These are phyloP conservation scores for Scleromitrula shiraiana DNA, from an alignment of 2,329 filamentous ascomycete species.

Conservation along the genomic window DNA sequence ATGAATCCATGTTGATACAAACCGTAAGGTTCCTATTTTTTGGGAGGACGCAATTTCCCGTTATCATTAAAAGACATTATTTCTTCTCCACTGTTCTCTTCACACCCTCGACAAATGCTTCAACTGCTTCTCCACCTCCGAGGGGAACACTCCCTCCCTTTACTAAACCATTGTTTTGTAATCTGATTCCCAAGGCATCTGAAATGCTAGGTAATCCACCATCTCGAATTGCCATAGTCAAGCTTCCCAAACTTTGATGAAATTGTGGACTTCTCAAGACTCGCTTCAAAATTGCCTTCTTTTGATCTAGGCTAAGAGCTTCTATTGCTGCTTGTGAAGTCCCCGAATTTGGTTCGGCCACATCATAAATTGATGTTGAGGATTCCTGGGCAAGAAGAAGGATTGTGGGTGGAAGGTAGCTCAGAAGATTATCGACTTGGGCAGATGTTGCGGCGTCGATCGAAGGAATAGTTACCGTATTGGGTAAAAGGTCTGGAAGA, in stretches of 20 bases:
- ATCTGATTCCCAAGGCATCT: slow-evolving; percentile 71
- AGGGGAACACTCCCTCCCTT: slow-evolving; percentile 72
- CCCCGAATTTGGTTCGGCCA: slow-evolving; percentile 59
- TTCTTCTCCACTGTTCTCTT: slow-evolving; percentile 66
- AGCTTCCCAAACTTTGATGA: slow-evolving; percentile 71
- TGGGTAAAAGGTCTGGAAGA: slow-evolving; percentile 75
- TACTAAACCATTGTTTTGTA: slow-evolving; percentile 79
- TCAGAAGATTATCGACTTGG: slow-evolving; percentile 67
- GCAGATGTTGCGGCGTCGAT: slow-evolving; percentile 50
- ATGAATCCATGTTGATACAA: too few relatives aligned
- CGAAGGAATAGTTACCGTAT: slow-evolving; percentile 69
- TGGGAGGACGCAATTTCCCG: background rate
- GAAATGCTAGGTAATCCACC: slow-evolving; percentile 85
- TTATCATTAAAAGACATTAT: background rate
- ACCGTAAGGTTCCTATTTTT: too few relatives aligned
- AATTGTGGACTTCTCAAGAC: slow-evolving; percentile 89
- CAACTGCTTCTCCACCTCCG: slow-evolving; percentile 80
- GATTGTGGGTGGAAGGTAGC: slow-evolving; percentile 69
- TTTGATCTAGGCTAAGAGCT: slow-evolving; percentile 65
- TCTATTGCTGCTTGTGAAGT: slow-evolving; percentile 65
- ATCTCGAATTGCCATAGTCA: slow-evolving; percentile 83
- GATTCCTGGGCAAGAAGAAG: slow-evolving; percentile 68
- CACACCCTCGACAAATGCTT: slow-evolving; percentile 85
- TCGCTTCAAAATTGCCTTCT: slow-evolving; percentile 70
- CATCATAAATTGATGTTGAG: slow-evolving; percentile 45